Base-by-base conservation (phyloP, 2,329 filamentous ascomycete species). In the Trichoderma gracile region DNA sequence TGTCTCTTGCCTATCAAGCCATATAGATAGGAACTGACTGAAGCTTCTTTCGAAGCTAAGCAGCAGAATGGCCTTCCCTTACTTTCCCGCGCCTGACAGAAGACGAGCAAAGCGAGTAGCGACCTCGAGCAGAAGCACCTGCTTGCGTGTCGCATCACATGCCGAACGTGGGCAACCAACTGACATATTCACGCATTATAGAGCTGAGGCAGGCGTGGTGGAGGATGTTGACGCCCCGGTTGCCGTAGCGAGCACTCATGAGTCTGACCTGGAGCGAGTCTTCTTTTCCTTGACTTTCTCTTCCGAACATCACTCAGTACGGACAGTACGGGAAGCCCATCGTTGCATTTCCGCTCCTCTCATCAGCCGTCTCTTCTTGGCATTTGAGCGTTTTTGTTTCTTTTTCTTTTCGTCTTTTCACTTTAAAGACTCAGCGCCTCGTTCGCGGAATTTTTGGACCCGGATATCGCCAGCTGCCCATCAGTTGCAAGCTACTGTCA, bases 301-400 rank as follows among this genome's bases (percentile, higher is more conserved):
- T 12, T 40, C 12, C 38, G 30, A 47, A 8, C 57, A 10, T n/a
- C 23, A 5, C 33, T 40, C 47, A 52, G 33, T 15, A 38, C 25
- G 25, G 25, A 14, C 15, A 19, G 43, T n/a, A n/a, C 27, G 40
- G 45, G 33, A 30, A 54, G 53, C n/a, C n/a, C 27, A 54, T 62
- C 49, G 49, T 33, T 54, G 49, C 49, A 45, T n/a, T 25, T 25
- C 19, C 33, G 25, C 53, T 61, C 10, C 53, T 19, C 57, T 45
- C 23, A 17, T 33, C 47, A 52, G n/a, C 61, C 30, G 33, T 25
- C 17, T 23, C 64, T 67, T 66, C 70, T 73, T 60, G 45, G 52
- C 23, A 60, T n/a, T 42, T 49, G 45, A 64, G 62, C 62, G 62
- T 59, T 7, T 46, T 15, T 43, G 57, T 55, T 46, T 14, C 33